These are phyloP conservation scores for Cystobasidium ongulense DNA, from an alignment of 768 basidiomycete species.

Conservation along the genomic window DNA sequence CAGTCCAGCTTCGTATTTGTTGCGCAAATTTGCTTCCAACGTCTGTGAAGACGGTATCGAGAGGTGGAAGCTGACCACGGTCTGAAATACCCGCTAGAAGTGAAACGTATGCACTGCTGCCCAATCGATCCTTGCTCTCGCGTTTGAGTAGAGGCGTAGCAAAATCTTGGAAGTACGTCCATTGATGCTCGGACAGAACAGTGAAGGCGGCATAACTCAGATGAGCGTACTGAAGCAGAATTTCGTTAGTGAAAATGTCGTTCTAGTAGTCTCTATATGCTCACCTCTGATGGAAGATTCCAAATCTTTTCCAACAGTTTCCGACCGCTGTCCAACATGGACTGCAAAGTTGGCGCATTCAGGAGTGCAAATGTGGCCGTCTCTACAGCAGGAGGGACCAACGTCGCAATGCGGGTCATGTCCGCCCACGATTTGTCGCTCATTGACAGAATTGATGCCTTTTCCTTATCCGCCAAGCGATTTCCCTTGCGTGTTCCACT, in stretches of 20 bases:
- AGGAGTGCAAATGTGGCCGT: background rate
- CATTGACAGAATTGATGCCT: background rate
- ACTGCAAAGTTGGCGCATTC: background rate
- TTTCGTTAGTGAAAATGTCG: background rate
- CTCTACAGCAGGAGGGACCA: background rate
- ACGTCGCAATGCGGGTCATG: background rate
- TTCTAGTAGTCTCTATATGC: background rate
- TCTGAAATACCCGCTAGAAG: constrained; percentile 9
- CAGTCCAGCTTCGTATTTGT: background rate
- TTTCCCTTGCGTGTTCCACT: constrained; percentile 2
- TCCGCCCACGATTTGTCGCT: background rate
- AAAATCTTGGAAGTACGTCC: constrained; percentile 25
- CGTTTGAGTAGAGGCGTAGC: background rate
- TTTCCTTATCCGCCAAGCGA: background rate
- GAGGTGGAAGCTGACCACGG: background rate
- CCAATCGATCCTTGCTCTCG: background rate
- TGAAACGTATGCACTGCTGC: background rate
- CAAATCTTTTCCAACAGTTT: constrained; percentile 10
- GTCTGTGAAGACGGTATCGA: background rate
- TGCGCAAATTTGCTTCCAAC: background rate
- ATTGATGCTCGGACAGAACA: constrained; percentile 10
- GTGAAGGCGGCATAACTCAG: background rate
- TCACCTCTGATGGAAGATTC: background rate
- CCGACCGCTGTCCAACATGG: constrained; percentile 1
- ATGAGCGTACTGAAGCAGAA: background rate